phyloP scores from a whole-genome alignment of 1,284 basidiomycete genomes.

The Entoloma clypeatum region DNA sequence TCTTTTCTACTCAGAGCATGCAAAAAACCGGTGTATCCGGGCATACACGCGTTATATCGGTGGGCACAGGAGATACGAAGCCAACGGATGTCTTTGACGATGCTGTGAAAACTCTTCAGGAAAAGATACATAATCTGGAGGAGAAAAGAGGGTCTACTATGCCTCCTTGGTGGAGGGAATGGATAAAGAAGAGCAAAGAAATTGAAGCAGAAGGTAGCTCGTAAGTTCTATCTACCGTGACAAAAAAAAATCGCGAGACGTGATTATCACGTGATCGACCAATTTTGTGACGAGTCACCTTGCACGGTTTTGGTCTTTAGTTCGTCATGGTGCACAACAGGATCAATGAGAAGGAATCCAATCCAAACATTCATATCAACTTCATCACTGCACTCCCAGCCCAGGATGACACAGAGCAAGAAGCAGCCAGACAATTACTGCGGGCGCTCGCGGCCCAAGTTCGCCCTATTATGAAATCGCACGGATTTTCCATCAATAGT shows the following conservation, averaged over 20 bases:
- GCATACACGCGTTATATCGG: slow-evolving; percentile 15
- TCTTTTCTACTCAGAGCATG: slow-evolving; percentile 15
- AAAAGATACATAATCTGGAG: slow-evolving; percentile 17
- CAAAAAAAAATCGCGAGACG: too few relatives aligned
- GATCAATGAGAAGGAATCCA: slow-evolving; percentile 62
- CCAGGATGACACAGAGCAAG: slow-evolving; percentile 38
- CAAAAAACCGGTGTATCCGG: slow-evolving; percentile 12
- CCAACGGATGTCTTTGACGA: slow-evolving; percentile 14
- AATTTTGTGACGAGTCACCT: too few relatives aligned
- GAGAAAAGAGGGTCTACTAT: slow-evolving; percentile 19
- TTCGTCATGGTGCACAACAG: slow-evolving; percentile 78
- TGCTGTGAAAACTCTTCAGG: slow-evolving; percentile 7
- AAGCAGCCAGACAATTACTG: slow-evolving; percentile 63
- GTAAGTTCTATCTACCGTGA: too few relatives aligned
- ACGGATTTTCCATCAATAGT: slow-evolving; percentile 72
- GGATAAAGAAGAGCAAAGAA: slow-evolving; percentile 15
- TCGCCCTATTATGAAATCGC: slow-evolving; percentile 72
- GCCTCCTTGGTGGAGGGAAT: slow-evolving; percentile 36
- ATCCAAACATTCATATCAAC: slow-evolving; percentile 73
- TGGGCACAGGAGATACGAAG: slow-evolving; percentile 9
- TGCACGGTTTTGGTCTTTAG: too few relatives aligned
- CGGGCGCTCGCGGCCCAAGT: slow-evolving; percentile 78
- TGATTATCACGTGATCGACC: too few relatives aligned
- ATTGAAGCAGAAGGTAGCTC: background rate
- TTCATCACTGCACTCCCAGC: slow-evolving; percentile 64